These are phyloP conservation scores for Fusarium proliferatum DNA, from an alignment of 2,329 filamentous ascomycete species.

Conservation along the genomic window DNA sequence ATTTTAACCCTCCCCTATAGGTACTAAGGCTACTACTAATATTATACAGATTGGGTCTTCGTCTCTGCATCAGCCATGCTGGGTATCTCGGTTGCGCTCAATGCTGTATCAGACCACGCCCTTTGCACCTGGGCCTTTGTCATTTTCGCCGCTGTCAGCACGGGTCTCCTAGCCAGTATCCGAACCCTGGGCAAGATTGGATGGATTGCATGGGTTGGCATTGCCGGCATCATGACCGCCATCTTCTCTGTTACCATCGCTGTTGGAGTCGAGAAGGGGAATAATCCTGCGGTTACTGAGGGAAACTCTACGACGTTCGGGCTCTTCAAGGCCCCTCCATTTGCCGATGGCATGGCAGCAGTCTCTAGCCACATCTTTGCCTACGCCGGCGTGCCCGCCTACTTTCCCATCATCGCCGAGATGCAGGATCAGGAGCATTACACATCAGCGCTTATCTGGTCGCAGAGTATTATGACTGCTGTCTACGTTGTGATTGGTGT, in stretches of 20 bases:
- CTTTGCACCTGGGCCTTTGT: slow-evolving; percentile 55
- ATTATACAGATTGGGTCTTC: slow-evolving; percentile 41
- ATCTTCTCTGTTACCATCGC: slow-evolving; percentile 46
- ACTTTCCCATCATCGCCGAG: slow-evolving; percentile 49
- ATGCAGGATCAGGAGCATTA: slow-evolving; percentile 49
- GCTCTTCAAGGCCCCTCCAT: slow-evolving; percentile 46
- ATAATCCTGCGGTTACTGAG: slow-evolving; percentile 41
- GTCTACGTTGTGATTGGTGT: slow-evolving; percentile 49
- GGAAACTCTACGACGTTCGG: slow-evolving; percentile 44
- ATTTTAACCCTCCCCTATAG: no score
- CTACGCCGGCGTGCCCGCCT: slow-evolving; percentile 51
- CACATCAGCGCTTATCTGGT: slow-evolving; percentile 43
- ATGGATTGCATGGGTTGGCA: slow-evolving; percentile 49
- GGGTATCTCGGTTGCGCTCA: slow-evolving; percentile 52
- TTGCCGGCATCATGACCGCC: slow-evolving; percentile 45
- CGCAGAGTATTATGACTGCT: slow-evolving; percentile 44
- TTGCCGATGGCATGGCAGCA: slow-evolving; percentile 46
- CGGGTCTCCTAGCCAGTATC: slow-evolving; percentile 47
- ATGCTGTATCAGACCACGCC: slow-evolving; percentile 52
- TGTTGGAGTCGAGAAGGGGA: slow-evolving; percentile 47
- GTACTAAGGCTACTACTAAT: neutral
- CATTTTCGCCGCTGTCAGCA: slow-evolving; percentile 45
- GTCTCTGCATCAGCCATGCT: slow-evolving; percentile 55
- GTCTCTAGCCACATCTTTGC: slow-evolving; percentile 51
- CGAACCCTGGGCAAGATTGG: slow-evolving; percentile 46